Evolutionary conservation across 2,329 filamentous ascomycete genomes (phyloP), one percentile per base, ranked within the genome.

Genomic region (Paramyrothecium sp.): DNA sequence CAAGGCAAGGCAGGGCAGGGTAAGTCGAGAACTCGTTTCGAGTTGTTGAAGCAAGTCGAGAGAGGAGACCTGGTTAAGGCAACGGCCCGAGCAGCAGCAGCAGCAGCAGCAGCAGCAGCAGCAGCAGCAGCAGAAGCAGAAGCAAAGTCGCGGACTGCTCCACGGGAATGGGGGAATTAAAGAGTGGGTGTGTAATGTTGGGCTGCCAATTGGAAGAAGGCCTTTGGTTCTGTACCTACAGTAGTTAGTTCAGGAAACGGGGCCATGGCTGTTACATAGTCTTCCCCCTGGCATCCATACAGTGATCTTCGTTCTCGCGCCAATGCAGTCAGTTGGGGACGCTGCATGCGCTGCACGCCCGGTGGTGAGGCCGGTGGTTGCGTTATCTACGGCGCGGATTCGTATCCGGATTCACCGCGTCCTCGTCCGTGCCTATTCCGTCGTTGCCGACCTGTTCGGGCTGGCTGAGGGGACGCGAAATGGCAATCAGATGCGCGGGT

Each of bases 121-220:
- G 5, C 4, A 10, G 5, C 4, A 30, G 26, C 26, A 30, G 26
- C 26, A 30, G 26, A 4, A 30, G 26, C 26, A 30, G 26, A 4
- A 30, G 10, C 26, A 30, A 10, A 30, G 26, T 30, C 26, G 26
- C 26, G 26, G 26, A 30, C 26, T 4, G 26, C 26, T 30, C 10
- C 26, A 30, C 4, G 26, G 26, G 26, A 10, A 30, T 30, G 26
- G 33, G 34, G 26, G 54, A 44, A 52, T 50, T 22, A 17, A 50
- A 53, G 56, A 54, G 61, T 54, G 57, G 64, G 60, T 66, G 62
- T 61, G 65, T 68, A 71, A 70, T 70, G 56, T 63, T 65, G 56
- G 57, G 55, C 62, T 61, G 65, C 68, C 68, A 69, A 71, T 71
- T 71, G 69, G 69, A 69, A 69, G 68, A 66, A 54, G 22, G 51